Evolutionary conservation across 2,329 filamentous ascomycete species (phyloP).

Genomic region (Tothia fuscella): DNA sequence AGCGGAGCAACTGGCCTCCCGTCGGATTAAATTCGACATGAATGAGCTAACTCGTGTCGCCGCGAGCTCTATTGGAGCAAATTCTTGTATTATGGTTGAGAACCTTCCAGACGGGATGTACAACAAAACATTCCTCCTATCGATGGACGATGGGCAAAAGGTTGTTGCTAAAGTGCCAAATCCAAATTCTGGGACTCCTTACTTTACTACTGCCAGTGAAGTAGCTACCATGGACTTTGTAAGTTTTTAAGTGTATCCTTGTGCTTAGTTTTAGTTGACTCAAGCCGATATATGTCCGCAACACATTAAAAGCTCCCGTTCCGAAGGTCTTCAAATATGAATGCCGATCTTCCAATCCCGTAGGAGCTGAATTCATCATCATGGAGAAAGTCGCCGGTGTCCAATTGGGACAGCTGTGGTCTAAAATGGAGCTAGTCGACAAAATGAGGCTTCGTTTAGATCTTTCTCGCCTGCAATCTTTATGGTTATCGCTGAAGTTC

Average conservation of each 20-base stretch:
- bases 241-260: constrained; percentile 6
- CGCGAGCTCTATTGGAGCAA: background rate
- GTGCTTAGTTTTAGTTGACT: background rate
- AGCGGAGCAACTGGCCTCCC: constrained; percentile 4
- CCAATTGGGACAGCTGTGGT: background rate
- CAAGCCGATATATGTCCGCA: background rate
- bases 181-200: constrained; percentile 16
- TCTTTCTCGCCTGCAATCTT: background rate
- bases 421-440: background rate
- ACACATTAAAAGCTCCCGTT: background rate
- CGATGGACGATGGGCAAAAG: constrained; percentile 15
- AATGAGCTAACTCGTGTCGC: background rate
- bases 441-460: background rate
- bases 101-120: constrained; percentile 17
- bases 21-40: background rate
- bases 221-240: constrained; percentile 14
- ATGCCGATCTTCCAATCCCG: background rate
- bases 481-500: background rate
- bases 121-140: constrained; percentile 17
- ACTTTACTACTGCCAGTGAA: constrained; percentile 14
- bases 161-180: constrained; percentile 16
- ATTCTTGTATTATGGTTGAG: background rate
- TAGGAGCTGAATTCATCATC: constrained; percentile 9
- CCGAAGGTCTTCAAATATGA: constrained; percentile 1
- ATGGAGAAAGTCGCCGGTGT: constrained; percentile 9